These are phyloP conservation scores for Aspergillus viridinutans DNA, from an alignment of 2,329 filamentous ascomycete genomes.

Conservation along the genomic window DNA sequence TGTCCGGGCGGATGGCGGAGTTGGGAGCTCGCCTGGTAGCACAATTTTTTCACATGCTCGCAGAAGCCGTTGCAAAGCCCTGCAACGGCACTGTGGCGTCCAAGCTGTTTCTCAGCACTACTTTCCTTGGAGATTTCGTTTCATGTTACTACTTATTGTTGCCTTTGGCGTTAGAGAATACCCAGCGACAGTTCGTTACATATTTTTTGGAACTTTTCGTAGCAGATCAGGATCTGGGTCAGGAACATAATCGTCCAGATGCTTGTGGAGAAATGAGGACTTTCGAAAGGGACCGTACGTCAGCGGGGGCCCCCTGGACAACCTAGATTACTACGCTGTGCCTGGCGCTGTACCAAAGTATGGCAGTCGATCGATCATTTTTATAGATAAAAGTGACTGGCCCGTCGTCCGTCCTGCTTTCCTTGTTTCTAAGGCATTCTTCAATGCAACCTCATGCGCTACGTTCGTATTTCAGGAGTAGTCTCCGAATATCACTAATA, in stretches of 20 bases:
- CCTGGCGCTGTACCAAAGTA: background rate
- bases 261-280: background rate
- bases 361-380: background rate
- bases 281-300: background rate
- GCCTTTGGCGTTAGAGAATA: constrained; percentile 32
- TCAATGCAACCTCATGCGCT: background rate
- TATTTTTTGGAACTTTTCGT: background rate
- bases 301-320: background rate
- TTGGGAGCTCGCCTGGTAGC: constrained; percentile 11
- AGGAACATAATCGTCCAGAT: no score
- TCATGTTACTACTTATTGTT: constrained; percentile 20
- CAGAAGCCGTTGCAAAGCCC: constrained; percentile 1
- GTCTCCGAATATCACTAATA: background rate
- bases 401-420: no score
- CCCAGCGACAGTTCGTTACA: constrained; percentile 20
- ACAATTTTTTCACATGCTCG: constrained; percentile 11
- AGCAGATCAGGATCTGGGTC: background rate
- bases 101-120: constrained; percentile 37
- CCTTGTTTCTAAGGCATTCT: background rate
- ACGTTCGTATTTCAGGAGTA: background rate
- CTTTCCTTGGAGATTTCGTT: constrained; percentile 16
- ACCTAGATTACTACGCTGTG: background rate
- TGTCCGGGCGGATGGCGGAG: constrained; percentile 6
- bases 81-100: constrained; percentile 23
- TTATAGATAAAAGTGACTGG: background rate